Percentiles rank a stretch among this genome's conserved stretches.
Evolutionary conservation across 2,329 filamentous ascomycete genomes (phyloP).

Genomic region (Dactylonectria macrodidyma): DNA sequence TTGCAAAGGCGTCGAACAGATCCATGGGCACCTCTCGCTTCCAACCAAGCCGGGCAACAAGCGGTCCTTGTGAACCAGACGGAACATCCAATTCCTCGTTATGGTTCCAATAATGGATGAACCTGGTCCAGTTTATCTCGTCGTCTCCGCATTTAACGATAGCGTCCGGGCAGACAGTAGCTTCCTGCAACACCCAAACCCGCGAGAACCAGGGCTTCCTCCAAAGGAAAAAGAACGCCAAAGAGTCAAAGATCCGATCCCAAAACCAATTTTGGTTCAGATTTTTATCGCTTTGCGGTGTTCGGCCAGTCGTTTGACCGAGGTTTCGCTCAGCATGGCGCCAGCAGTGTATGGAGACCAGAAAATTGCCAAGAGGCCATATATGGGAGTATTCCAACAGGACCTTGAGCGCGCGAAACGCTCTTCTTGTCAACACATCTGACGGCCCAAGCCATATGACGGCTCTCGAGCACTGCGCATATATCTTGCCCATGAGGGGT

Average conservation of each 20-base stretch:
- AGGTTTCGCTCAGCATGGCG: neutral
- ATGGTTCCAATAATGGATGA: neutral
- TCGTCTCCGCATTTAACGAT: neutral
- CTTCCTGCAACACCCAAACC: neutral
- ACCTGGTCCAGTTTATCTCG: neutral
- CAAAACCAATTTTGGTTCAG: neutral
- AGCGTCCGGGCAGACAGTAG: neutral
- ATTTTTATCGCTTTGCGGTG: neutral
- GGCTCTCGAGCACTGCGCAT: neutral
- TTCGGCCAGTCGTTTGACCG: neutral
- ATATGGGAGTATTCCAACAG: neutral
- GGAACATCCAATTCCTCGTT: neutral
- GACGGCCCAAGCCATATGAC: constrained; percentile 17
- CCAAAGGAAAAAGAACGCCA: neutral
- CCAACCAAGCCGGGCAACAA: neutral
- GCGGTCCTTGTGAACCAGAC: neutral
- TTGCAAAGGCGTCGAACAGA: neutral
- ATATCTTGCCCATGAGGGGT: constrained; percentile 18
- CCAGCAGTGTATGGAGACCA: neutral
- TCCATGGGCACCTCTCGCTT: neutral
- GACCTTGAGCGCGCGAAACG: neutral
- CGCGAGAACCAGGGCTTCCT: neutral
- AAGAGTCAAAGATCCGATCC: neutral
- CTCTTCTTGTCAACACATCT: neutral
- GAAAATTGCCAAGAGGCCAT: neutral